A percentile compares a stretch with the other conserved stretches of the same genome.
Evolutionary conservation across 1,284 basidiomycete species (phyloP).

Genomic region (Boletus semigastroideus): DNA sequence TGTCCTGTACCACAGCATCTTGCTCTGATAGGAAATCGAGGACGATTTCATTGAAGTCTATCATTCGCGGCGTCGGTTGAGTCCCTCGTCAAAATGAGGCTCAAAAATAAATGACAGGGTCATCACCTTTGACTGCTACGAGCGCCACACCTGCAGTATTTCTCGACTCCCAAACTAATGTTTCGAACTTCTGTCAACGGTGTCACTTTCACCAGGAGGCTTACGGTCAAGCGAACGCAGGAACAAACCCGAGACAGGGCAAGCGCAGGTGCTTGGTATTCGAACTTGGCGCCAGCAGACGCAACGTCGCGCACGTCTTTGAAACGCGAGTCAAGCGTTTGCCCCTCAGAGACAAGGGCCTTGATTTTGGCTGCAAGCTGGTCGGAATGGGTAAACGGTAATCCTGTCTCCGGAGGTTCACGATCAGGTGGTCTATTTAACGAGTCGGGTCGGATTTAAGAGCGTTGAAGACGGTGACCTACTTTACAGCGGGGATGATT

Average conservation of each 20-base stretch:
- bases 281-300: conserved; percentile 6
- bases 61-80: neutral
- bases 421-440: neutral
- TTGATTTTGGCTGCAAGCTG: conserved; percentile 4
- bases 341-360: conserved; percentile 16
- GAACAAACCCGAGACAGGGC: conserved; percentile 11
- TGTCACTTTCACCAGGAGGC: neutral
- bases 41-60: conserved; percentile 23
- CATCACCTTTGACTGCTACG: conserved; percentile 18
- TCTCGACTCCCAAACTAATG: conserved; percentile 21
- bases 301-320: conserved; percentile 13
- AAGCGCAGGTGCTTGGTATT: conserved; percentile 7
- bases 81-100: neutral
- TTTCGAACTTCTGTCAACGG: conserved; percentile 14
- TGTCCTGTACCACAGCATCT: conserved; percentile 13
- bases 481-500: neutral
- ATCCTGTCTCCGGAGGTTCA: neutral
- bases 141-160: conserved; percentile 12
- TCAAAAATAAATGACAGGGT: no score
- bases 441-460: no score
- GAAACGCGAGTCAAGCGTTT: conserved; percentile 14
- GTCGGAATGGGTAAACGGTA: conserved; percentile 16
- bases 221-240: neutral
- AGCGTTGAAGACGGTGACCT: neutral
- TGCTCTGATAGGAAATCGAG: conserved; percentile 20